A percentile compares a stretch with the other conserved stretches of the same genome.
Conservation (phyloP, 2,329 filamentous ascomycete genomes). For the Neofusicoccum ribis region DNA sequence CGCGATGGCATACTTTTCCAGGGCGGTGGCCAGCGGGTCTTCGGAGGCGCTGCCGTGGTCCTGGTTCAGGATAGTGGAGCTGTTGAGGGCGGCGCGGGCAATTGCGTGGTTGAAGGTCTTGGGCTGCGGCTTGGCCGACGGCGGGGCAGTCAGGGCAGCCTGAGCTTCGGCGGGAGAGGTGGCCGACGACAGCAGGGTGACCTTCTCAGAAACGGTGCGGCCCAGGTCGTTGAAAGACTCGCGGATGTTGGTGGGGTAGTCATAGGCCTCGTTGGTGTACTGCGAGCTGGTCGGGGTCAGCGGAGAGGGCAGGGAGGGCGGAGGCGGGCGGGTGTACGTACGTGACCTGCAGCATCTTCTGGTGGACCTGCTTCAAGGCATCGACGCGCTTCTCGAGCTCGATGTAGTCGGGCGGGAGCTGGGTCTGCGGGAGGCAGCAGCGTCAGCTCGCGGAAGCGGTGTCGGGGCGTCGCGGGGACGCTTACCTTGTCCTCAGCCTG, state of each 20-base stretch:
- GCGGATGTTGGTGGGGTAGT: slow-evolving; percentile 97
- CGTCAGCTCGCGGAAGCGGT: neutral
- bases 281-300: slow-evolving; percentile 65
- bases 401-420: slow-evolving; percentile 95
- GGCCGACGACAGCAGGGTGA: slow-evolving; percentile 82
- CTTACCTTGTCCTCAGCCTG: slow-evolving; percentile 88
- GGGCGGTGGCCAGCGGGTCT: slow-evolving; percentile 84
- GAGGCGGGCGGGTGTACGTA: slow-evolving; percentile 51
- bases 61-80: slow-evolving; percentile 83
- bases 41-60: slow-evolving; percentile 74
- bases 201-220: slow-evolving; percentile 94
- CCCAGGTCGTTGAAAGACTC: slow-evolving; percentile 97
- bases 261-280: slow-evolving; percentile 83
- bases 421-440: slow-evolving; percentile 63
- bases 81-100: slow-evolving; percentile 81
- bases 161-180: slow-evolving; percentile 88
- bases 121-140: slow-evolving; percentile 89
- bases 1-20: slow-evolving; percentile 94
- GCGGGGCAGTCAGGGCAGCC: slow-evolving; percentile 86
- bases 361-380: slow-evolving; percentile 93
- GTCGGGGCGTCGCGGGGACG: neutral
- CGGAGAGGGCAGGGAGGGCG: neutral
- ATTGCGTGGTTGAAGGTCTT: slow-evolving; percentile 98
- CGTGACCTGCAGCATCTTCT: slow-evolving; percentile 97
- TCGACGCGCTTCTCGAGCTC: slow-evolving; percentile 98